Conservation (phyloP, 257 asterid genomes). For the Lithospermum erythrorhizon region DNA sequence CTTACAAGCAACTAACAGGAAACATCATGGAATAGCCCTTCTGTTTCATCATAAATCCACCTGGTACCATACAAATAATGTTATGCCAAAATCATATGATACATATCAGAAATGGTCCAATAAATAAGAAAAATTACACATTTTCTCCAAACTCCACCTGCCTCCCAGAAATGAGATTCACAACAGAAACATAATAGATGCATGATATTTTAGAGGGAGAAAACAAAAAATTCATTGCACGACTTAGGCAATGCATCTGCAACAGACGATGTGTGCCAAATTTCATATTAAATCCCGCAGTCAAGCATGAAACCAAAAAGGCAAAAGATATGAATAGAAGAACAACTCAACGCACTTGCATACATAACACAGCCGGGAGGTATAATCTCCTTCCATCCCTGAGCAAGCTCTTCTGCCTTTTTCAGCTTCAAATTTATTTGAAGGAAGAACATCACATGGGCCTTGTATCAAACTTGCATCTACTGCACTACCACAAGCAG, state of each 20-base stretch:
- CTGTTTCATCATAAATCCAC: slow-evolving; percentile 91
- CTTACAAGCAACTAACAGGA: slow-evolving; percentile 31
- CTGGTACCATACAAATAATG: slow-evolving; percentile 31
- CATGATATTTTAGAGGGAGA: no score
- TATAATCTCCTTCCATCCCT: slow-evolving; percentile 27
- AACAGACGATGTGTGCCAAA: no score
- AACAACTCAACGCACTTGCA: slow-evolving; percentile 61
- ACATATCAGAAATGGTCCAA: no score
- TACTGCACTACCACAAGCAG: slow-evolving; percentile 39
- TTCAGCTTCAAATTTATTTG: slow-evolving; percentile 48
- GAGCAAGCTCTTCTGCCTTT: slow-evolving; percentile 43
- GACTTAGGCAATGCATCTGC: no score
- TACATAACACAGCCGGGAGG: slow-evolving; percentile 51
- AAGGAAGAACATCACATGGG: slow-evolving; percentile 78
- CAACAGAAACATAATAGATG: no score
- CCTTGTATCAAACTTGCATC: slow-evolving; percentile 65
- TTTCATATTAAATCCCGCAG: neutral
- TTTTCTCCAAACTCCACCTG: no score
- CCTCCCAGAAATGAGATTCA: no score
- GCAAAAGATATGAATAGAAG: slow-evolving; percentile 6
- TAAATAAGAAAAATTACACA: no score
- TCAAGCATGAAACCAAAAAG: slow-evolving; percentile 10
- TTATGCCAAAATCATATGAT: neutral
- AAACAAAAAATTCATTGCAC: no score
- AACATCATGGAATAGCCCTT: slow-evolving; percentile 73